These are phyloP conservation scores for Talaromyces wortmannii DNA, from an alignment of 495 filamentous ascomycete species.

Conservation along the genomic window DNA sequence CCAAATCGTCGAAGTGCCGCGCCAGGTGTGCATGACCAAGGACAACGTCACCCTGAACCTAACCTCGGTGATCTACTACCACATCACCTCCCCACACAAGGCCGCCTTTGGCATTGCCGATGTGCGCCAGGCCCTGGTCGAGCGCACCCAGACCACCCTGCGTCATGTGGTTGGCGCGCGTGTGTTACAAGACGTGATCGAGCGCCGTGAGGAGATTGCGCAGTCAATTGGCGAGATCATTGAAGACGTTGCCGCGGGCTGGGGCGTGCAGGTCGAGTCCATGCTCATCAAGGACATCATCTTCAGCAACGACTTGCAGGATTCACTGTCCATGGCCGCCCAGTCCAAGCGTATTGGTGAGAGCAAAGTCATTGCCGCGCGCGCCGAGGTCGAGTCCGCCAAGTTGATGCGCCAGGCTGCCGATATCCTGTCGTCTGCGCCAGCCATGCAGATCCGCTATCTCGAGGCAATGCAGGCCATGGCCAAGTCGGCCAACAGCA, in stretches of 20 bases:
- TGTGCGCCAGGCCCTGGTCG: slow-evolving; percentile 87
- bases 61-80: slow-evolving; percentile 98
- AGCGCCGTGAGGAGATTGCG: slow-evolving; percentile 96
- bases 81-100: slow-evolving; percentile 92
- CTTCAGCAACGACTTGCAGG: slow-evolving; percentile 92
- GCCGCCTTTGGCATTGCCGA: slow-evolving; percentile 96
- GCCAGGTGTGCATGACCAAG: slow-evolving; percentile 99
- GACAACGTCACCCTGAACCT: slow-evolving; percentile 94
- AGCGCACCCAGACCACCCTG: slow-evolving; percentile 96
- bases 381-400: slow-evolving; percentile 93
- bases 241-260: slow-evolving; percentile 86
- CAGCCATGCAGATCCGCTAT: slow-evolving; percentile 98
- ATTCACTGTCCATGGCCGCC: slow-evolving; percentile 99
- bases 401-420: slow-evolving; percentile 98
- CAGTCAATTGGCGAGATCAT: slow-evolving; percentile 95
- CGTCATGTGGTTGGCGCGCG: slow-evolving; percentile 96
- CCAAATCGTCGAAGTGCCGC: slow-evolving; percentile 94
- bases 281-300: slow-evolving; percentile 99
- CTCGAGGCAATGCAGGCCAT: slow-evolving; percentile 99
- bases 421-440: slow-evolving; percentile 87
- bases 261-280: slow-evolving; percentile 93
- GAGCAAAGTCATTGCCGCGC: slow-evolving; percentile 94
- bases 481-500: slow-evolving; percentile 92
- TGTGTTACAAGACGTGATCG: slow-evolving; percentile 96
- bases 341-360: slow-evolving; percentile 98